Evolutionary conservation across 2,329 filamentous ascomycete genomes (phyloP), one percentile per base, ranked within the genome.

Genomic region (Pseudocercospora crystallina): DNA sequence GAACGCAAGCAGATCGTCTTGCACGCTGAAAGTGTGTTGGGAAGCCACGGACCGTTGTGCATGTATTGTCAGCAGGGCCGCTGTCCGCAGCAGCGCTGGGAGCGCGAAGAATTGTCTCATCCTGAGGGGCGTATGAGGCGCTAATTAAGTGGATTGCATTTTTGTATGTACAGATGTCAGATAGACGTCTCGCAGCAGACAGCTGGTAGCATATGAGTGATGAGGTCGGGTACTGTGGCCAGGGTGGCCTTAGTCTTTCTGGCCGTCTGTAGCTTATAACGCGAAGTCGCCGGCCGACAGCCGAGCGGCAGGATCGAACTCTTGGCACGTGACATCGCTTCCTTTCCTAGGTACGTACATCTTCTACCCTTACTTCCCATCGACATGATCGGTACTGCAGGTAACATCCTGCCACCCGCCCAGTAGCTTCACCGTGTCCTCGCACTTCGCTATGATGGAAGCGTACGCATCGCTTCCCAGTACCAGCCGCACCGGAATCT

Each of bases 1-100:
- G 71, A 87, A 90, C 13, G 90, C 90, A 49, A 95, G 79, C 44
- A 96, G 71, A 68, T 96, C 91, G 66, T 95, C 89, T 64, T 94
- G 85, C 49, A 95, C 87, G 73, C 86, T 95, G 75, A 96, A 96
- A 14, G 77, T 72, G 59, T 79, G 78, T 62, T 80, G 61, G 71
- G 80, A 40, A 78, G 65, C 65, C n/a, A 59, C 49, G 10, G 60
- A 62, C 7, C 20, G 20, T 26, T 26, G 20, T 26, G 20, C 20
- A 26, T 26, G 20, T 26, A 26, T 26, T 7, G 20, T 26, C n/a
- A 67, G 56, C n/a, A 64, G 80, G 51, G 78, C 69, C 47, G 72
- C 74, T 42, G 76, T 65, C 53, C 74, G 73, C 57, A 77, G 56
- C 14, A 78, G 60, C 2, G 74, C 73, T 14, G 75, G 73, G 17